Evolutionary conservation across 2,329 filamentous ascomycete species (phyloP).

Genomic region (Apiospora hydei): DNA sequence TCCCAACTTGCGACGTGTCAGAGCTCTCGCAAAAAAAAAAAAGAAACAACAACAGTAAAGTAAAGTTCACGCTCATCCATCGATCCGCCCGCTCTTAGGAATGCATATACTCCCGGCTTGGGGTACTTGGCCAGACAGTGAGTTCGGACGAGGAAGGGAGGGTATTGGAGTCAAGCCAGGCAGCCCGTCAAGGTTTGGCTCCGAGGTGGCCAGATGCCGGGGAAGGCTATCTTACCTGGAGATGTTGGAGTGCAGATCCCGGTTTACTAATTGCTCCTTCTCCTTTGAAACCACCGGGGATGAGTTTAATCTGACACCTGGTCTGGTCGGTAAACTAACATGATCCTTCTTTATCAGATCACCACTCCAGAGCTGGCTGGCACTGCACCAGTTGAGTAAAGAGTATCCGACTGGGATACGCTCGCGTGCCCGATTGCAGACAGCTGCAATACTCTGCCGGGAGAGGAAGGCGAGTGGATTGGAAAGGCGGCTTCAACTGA

Average conservation of each 20-base stretch:
- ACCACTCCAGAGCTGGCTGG: not conserved
- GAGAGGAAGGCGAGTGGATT: not conserved
- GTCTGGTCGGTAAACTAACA: not conserved
- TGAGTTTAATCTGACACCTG: slow-evolving; percentile 6
- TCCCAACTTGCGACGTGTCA: not conserved
- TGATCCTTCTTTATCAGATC: not conserved
- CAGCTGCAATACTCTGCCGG: not conserved
- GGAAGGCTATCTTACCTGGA: not conserved
- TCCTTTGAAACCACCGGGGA: not conserved
- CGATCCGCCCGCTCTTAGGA: not conserved
- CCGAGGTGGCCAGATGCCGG: too few relatives aligned
- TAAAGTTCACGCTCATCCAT: not conserved
- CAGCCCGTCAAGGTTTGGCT: too few relatives aligned
- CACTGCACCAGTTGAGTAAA: not conserved
- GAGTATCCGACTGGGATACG: not conserved
- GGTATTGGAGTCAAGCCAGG: not conserved
- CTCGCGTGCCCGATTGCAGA: not conserved
- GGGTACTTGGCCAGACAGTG: not conserved
- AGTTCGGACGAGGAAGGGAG: not conserved
- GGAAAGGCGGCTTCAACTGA: not conserved
- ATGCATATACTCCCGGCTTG: not conserved
- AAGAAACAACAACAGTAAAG: not conserved
- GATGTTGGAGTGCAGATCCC: not conserved
- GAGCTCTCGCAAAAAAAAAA: not conserved
- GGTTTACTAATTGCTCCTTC: not conserved